phyloP scores from a whole-genome alignment of 148 eudicot species.

The Rhododendron griersonianum region DNA sequence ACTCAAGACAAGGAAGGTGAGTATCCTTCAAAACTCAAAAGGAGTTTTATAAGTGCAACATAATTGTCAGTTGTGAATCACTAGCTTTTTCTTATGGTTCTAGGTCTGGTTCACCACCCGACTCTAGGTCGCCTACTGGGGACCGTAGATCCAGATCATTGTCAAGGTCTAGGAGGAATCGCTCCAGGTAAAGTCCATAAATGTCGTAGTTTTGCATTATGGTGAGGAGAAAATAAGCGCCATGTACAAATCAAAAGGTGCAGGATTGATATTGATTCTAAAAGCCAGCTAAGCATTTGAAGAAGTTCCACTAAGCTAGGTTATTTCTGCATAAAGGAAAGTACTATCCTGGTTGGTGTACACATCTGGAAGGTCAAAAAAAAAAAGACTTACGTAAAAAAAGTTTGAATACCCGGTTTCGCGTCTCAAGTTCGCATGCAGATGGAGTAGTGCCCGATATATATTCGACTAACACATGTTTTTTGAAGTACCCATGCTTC shows the following conservation, averaged over 20 bases:
- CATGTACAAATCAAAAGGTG: not conserved
- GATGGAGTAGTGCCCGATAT: not conserved
- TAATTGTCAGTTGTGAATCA: not conserved
- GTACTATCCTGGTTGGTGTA: not conserved
- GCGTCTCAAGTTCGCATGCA: not conserved
- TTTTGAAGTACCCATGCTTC: not conserved
- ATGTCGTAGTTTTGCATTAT: not conserved
- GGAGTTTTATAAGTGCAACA: not conserved
- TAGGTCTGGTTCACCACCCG: conserved; percentile 46
- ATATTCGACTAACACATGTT: not conserved
- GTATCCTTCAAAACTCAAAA: conserved; percentile 5
- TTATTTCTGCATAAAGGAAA: not conserved
- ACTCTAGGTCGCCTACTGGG: conserved; percentile 19
- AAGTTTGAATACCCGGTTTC: not conserved
- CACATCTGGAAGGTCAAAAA: not conserved
- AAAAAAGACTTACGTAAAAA: not conserved
- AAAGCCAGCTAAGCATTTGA: not conserved
- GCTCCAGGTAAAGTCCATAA: conserved; percentile 37
- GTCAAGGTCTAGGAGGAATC: conserved; percentile 44
- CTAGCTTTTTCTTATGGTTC: conserved; percentile 11
- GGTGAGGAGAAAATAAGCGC: not conserved
- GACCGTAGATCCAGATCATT: conserved; percentile 25
- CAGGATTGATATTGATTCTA: not conserved
- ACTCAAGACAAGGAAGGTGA: conserved; percentile 51
- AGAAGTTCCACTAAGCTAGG: not conserved